phyloP scores from a whole-genome alignment of 108 stramenopile genomes.

The Cylindrotheca fusiformis region DNA sequence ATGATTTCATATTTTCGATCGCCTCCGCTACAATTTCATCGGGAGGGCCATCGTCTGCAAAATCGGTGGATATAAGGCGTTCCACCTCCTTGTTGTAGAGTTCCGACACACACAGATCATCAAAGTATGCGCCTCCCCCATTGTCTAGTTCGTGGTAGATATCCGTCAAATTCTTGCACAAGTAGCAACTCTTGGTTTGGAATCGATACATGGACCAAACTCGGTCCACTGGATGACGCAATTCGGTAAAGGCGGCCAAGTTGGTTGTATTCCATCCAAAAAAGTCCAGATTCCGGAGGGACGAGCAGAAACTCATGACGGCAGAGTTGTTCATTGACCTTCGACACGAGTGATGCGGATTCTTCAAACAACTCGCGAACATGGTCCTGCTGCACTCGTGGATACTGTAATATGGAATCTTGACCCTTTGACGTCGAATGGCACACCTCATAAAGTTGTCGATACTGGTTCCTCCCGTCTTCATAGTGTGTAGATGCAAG shows the following conservation, averaged over 20 bases:
- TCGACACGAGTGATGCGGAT: slow-evolving; percentile 18
- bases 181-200: slow-evolving; percentile 58
- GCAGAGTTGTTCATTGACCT: slow-evolving; percentile 21
- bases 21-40: slow-evolving; percentile 59
- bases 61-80: slow-evolving; percentile 42
- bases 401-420: slow-evolving; percentile 12
- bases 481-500: slow-evolving; percentile 75
- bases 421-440: slow-evolving; percentile 19
- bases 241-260: slow-evolving; percentile 54
- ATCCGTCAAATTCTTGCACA: slow-evolving; percentile 58
- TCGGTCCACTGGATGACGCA: slow-evolving; percentile 71
- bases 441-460: slow-evolving; percentile 57
- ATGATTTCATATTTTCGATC: slow-evolving; percentile 52
- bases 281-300: slow-evolving; percentile 47
- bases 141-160: slow-evolving; percentile 50
- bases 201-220: slow-evolving; percentile 83
- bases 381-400: slow-evolving; percentile 36
- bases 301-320: slow-evolving; percentile 70
- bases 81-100: slow-evolving; percentile 63
- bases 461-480: slow-evolving; percentile 75
- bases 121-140: not conserved
- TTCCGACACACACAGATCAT: slow-evolving; percentile 48
- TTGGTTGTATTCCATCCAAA: slow-evolving; percentile 54
- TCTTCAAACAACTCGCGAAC: slow-evolving; percentile 25
- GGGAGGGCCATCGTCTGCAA: slow-evolving; percentile 8